phyloP scores from a whole-genome alignment of 2,329 filamentous ascomycete genomes.

The Gaeumannomyces sp. region DNA sequence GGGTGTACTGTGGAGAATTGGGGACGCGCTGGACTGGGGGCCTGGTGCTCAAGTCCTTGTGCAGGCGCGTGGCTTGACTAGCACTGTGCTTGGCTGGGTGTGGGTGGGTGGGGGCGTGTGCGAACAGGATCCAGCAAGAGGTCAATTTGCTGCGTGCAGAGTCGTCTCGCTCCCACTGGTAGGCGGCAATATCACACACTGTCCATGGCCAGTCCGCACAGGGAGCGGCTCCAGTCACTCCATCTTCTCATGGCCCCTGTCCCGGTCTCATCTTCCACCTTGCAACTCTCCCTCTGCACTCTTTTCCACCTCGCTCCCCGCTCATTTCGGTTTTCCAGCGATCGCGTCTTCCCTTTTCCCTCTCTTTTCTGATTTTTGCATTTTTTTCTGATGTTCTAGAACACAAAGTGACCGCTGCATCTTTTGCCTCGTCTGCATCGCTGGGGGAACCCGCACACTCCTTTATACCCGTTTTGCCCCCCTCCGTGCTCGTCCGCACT shows the following conservation, averaged over 20 bases:
- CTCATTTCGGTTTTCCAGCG: slow-evolving; percentile 4
- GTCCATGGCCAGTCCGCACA: not conserved
- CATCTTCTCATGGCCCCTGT: not conserved
- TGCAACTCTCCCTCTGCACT: not conserved
- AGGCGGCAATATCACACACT: not conserved
- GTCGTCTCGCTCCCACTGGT: not conserved
- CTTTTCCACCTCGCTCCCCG: not conserved
- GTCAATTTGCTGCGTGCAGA: no score
- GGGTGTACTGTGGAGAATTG: not conserved
- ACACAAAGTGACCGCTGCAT: slow-evolving; percentile 2
- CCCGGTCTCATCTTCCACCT: not conserved
- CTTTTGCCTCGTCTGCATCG: not conserved
- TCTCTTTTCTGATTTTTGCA: slow-evolving; percentile 11
- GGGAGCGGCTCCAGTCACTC: not conserved
- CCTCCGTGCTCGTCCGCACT: not conserved
- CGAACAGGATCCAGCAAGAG: not conserved
- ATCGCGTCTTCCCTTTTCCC: slow-evolving; percentile 8
- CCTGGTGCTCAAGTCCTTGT: no score
- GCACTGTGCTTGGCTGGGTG: not conserved
- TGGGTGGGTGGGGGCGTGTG: not conserved
- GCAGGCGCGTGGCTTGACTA: not conserved
- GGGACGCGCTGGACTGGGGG: no score
- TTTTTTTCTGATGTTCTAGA: slow-evolving; percentile 9
- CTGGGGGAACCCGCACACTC: slow-evolving; percentile 4
- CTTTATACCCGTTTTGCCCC: not conserved